Base-by-base conservation (phyloP, 2,329 filamentous ascomycete species). In the Cordyceps fumosorosea region DNA sequence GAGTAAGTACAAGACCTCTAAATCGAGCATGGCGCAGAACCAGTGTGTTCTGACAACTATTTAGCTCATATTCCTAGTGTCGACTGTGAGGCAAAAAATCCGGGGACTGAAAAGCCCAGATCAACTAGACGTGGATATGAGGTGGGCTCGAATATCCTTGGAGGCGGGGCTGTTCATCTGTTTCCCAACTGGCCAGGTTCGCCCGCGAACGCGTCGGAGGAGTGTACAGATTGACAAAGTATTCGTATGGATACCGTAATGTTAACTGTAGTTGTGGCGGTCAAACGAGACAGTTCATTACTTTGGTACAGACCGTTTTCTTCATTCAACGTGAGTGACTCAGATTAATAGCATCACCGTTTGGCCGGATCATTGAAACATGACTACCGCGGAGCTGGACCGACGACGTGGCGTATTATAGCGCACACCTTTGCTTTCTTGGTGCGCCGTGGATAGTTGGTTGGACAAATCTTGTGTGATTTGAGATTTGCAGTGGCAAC, bases 131-230 rank as follows among this genome's bases (percentile, higher is more conserved):
- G 42, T 52, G 56, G 56, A 16, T 42, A 29, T n/a, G 4, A 22
- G 50, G 56, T 58, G 56, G 56, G 16, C 56, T 59, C 45, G 6
- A 42, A 51, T 59, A 20, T 26, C 47, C 45, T 48, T 42, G 57
- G 40, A 24, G 26, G 57, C 57, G 57, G 57, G 40, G 57, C 57
- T 26, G 47, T 52, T 59, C 57, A 60, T 59, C 56, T 59, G 56
- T 29, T 58, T 51, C 56, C 45, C 22, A 29, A 3, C 40, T 26
- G n/a, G 45, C 45, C n/a, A 26, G 8, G 56, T 56, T 34, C 24
- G 18, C 37, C 6, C 26, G 24, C 42, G 26, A 34, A 45, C 42
- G 12, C 34, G n/a, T 5, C 48, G 42, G 16, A 22, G 12, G 34
- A 42, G n/a, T 37, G 34, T 37, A 37, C 34, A 10, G 34, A 37